Evolutionary conservation across 176 grass and related monocot species (phyloP).

Genomic region (Alloteropsis semialata): DNA sequence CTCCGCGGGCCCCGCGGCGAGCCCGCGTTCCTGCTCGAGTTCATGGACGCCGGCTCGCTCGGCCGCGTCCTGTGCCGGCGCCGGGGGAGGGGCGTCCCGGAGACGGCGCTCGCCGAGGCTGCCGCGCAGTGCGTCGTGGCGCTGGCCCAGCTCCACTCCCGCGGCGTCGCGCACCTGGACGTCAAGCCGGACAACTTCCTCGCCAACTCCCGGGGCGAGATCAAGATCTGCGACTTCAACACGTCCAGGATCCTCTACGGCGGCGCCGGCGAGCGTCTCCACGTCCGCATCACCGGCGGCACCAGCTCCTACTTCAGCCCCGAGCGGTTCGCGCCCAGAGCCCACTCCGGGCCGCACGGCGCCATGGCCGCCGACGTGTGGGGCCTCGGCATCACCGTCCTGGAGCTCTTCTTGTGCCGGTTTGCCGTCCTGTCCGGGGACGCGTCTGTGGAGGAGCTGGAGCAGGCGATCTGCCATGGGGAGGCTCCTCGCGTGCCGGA

Average conservation of each 20-base stretch:
- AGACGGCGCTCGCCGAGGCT: conserved; percentile 40
- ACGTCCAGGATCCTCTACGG: not conserved
- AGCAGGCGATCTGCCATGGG: conserved; percentile 3
- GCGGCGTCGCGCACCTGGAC: conserved; percentile 33
- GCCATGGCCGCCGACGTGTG: conserved; percentile 44
- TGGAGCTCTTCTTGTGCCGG: conserved; percentile 23
- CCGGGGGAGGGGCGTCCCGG: not conserved
- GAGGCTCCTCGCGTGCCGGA: not conserved
- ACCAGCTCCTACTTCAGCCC: conserved; percentile 22
- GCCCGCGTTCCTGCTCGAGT: conserved; percentile 10
- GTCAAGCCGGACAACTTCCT: conserved; percentile 44
- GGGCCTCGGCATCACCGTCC: conserved; percentile 29
- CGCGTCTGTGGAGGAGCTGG: not conserved
- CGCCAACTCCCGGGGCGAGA: not conserved
- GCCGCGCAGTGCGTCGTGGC: conserved; percentile 13
- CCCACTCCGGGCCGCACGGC: not conserved
- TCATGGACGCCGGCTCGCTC: conserved; percentile 37
- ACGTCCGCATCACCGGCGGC: not conserved
- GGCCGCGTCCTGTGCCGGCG: not conserved
- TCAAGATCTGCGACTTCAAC: conserved; percentile 39
- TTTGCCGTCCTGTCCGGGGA: not conserved
- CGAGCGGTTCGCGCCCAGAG: conserved; percentile 34
- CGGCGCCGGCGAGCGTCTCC: not conserved
- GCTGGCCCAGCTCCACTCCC: conserved; percentile 37
- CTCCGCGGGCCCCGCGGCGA: not conserved